Evolutionary conservation across 1,139 yeast species (phyloP), one percentile per base, ranked within the genome.

Genomic region (Entelexis sorbosivorans): DNA sequence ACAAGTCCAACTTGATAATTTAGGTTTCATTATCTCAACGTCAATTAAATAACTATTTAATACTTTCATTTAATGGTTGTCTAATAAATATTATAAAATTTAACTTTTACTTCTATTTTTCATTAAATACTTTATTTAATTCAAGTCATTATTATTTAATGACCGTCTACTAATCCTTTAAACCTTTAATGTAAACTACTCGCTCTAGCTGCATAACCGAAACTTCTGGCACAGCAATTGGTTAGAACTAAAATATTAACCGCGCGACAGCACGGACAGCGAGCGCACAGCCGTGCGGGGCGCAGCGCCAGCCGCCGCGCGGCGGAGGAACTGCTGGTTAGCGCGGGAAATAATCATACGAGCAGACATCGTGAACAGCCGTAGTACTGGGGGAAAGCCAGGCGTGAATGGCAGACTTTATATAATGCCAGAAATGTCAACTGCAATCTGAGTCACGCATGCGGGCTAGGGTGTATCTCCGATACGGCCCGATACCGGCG

Each of bases 81-180:
- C 38, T 35, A 35, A 35, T 35, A 35, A 35, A 35, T 35, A 35
- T 35, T 35, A 20, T 20, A 35, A 38, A 38, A 38, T 38, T 22
- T 38, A 38, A 22, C 29, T n/a, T 38, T 38, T 38, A 38, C 28
- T 38, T 38, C 42, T 22, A 38, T 20, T 38, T 38, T 38, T 24
- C 42, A 22, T 38, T 38, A 38, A 38, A 38, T 38, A 22, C 19
- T n/a, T 59, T 47, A 60, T 44, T 55, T 61, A 59, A 49, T 63
- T 59, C 59, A 62, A 38, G 29, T 22, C 2, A 14, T 22, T 61
- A 14, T 5, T 9, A 62, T 59, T 6, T 34, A 8, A 34, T 54
- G 2, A n/a, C 60, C 52, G 59, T 61, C 64, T 58, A 63, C 66
- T 61, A 63, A 63, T 53, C 64, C 64, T 62, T 62, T 61, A 64